These are phyloP conservation scores for Apiospora marii DNA, from an alignment of 2,329 filamentous ascomycete species.

Conservation along the genomic window DNA sequence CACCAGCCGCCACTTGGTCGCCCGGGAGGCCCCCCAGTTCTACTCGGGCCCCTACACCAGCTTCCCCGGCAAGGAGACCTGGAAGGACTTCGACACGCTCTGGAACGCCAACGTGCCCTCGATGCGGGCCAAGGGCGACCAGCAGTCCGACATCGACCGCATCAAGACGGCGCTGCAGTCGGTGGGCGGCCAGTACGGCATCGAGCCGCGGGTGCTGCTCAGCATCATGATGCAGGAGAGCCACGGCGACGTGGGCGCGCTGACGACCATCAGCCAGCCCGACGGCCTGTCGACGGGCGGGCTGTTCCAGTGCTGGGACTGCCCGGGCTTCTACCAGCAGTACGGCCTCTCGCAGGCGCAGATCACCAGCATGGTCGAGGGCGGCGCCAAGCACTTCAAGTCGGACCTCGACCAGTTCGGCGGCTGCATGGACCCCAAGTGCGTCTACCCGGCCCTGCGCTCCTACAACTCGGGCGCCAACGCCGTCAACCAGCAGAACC, in stretches of 20 bases:
- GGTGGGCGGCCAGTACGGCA: slow-evolving; percentile 40
- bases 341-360: slow-evolving; percentile 42
- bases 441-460: slow-evolving; percentile 49
- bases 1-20: too few relatives aligned
- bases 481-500: slow-evolving; percentile 42
- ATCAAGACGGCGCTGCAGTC: slow-evolving; percentile 45
- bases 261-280: slow-evolving; percentile 42
- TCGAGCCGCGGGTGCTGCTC: slow-evolving; percentile 48
- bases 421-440: slow-evolving; percentile 36
- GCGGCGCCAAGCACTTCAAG: slow-evolving; percentile 41
- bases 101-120: slow-evolving; percentile 44
- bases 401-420: slow-evolving; percentile 40
- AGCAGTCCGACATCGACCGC: slow-evolving; percentile 41
- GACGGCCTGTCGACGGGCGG: slow-evolving; percentile 46
- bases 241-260: slow-evolving; percentile 47
- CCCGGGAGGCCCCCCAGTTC: slow-evolving; percentile 24
- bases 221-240: slow-evolving; percentile 52
- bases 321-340: slow-evolving; percentile 43
- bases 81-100: slow-evolving; percentile 45
- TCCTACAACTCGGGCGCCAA: slow-evolving; percentile 50
- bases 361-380: slow-evolving; percentile 44
- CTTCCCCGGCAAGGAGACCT: slow-evolving; percentile 43
- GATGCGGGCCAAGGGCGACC: slow-evolving; percentile 44
- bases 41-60: slow-evolving; percentile 38
- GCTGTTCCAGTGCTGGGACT: slow-evolving; percentile 48